phyloP scores from a whole-genome alignment of 2,329 filamentous ascomycete species.

The Fusarium globosum region DNA sequence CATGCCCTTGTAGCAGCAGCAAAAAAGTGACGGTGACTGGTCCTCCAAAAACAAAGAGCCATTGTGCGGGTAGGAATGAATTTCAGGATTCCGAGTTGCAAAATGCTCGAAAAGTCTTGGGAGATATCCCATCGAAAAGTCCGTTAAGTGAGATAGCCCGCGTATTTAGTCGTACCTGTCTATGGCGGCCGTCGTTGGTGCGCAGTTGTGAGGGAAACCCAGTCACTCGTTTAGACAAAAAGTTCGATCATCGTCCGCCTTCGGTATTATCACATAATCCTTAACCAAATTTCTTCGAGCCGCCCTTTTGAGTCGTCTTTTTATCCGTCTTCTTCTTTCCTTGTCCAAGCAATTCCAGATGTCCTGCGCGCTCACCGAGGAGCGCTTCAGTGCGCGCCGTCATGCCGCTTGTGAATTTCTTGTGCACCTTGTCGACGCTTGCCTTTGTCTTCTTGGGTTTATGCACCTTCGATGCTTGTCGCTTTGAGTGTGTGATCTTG shows the following conservation, averaged over 20 bases:
- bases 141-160: not conserved
- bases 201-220: not conserved
- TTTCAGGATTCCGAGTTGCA: not conserved
- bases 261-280: not conserved
- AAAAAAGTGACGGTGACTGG: not conserved
- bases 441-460: conserved; percentile 61
- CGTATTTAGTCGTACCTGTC: not conserved
- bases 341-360: conserved; percentile 69
- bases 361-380: conserved; percentile 68
- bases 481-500: conserved; percentile 56
- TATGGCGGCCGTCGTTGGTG: not conserved
- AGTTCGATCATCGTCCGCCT: conserved; percentile 13
- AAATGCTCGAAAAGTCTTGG: not conserved
- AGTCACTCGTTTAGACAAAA: not conserved
- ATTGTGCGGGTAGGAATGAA: not conserved
- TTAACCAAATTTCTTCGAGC: conserved; percentile 68
- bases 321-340: conserved; percentile 63
- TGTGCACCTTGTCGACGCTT: conserved; percentile 64
- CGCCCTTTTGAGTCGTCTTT: conserved; percentile 58
- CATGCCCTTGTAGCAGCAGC: not conserved
- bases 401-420: conserved; percentile 66
- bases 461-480: conserved; percentile 57
- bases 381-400: conserved; percentile 66
- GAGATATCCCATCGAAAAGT: not conserved
- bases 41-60: conserved; percentile 3